A percentile compares a stretch with the other conserved stretches of the same genome.
Conservation (phyloP, 768 basidiomycete genomes). For the Kwoniella newhampshirensis region DNA sequence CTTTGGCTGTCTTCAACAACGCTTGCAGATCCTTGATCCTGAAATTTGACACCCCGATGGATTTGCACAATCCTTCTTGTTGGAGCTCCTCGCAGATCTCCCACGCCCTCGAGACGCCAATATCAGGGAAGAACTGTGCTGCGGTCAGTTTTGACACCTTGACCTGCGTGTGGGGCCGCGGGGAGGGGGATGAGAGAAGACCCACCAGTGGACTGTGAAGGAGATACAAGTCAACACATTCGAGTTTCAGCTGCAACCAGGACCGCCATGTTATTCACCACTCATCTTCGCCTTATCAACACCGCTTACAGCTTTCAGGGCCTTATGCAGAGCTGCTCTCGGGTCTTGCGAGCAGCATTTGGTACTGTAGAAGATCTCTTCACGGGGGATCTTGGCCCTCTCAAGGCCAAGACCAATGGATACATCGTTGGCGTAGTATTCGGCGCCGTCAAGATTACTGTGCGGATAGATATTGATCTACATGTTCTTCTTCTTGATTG, state of each 20-base stretch:
- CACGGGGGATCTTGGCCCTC: conserved; percentile 28
- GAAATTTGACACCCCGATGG: conserved; percentile 56
- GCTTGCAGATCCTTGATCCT: conserved; percentile 51
- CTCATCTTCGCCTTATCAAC: not conserved
- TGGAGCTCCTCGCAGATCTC: conserved; percentile 61
- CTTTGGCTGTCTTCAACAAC: conserved; percentile 45
- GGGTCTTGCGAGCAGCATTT: conserved; percentile 49
- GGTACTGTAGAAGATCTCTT: conserved; percentile 60
- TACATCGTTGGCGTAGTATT: conserved; percentile 45
- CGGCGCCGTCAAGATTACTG: conserved; percentile 19
- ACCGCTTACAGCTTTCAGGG: conserved; percentile 58
- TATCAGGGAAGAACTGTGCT: too few species aligned
- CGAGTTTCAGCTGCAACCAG: conserved; percentile 21
- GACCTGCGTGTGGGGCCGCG: too few species aligned
- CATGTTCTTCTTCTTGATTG: too few species aligned
- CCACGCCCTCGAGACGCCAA: conserved; percentile 55
- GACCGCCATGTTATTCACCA: too few species aligned
- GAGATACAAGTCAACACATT: conserved; percentile 55
- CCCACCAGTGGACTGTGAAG: conserved; percentile 56
- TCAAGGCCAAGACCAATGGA: conserved; percentile 40
- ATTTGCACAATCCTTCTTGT: conserved; percentile 55
- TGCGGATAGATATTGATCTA: too few species aligned
- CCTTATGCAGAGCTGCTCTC: conserved; percentile 58
- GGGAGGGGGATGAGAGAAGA: too few species aligned
- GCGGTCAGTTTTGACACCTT: not conserved